These are phyloP conservation scores for Termitomyces sp. DNA, from an alignment of 768 basidiomycete species.

Conservation along the genomic window DNA sequence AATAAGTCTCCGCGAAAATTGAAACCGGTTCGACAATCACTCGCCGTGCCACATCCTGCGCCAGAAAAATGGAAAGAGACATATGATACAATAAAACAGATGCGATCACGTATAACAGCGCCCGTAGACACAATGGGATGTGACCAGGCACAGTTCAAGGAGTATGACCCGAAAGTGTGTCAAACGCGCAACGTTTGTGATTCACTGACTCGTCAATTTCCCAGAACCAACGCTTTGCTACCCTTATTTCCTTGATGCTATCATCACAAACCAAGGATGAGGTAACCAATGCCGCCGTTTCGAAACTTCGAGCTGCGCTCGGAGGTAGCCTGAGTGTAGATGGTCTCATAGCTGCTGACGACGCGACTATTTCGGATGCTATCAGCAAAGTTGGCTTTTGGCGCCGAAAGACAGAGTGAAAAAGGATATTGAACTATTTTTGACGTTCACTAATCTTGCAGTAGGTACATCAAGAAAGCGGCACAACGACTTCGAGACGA, in stretches of 20 bases:
- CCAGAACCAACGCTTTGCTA: conserved; percentile 78
- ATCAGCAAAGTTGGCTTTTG: conserved; percentile 93
- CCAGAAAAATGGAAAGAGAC: conserved; percentile 64
- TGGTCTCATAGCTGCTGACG: conserved; percentile 60
- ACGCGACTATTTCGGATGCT: conserved; percentile 59
- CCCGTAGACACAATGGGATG: conserved; percentile 96
- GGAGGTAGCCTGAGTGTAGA: conserved; percentile 78
- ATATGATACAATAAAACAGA: conserved; percentile 69
- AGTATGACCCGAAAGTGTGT: conserved; percentile 61
- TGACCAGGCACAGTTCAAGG: conserved; percentile 59
- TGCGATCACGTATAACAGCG: conserved; percentile 68
- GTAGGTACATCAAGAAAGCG: conserved; percentile 70
- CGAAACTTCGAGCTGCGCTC: conserved; percentile 64
- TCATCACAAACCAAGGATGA: conserved; percentile 95
- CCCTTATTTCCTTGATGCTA: conserved; percentile 90
- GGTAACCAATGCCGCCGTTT: conserved; percentile 76
- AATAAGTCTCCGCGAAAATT: conserved; percentile 40
- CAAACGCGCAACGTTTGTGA: not conserved
- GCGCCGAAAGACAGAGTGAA: conserved; percentile 79
- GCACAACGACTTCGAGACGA: conserved; percentile 65
- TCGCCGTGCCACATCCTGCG: conserved; percentile 60
- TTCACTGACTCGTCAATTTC: not conserved
- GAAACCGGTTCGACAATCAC: conserved; percentile 48
- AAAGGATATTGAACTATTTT: conserved; percentile 9
- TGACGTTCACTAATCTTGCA: not conserved